Base-by-base conservation (phyloP, 345 rosid species). In the Clarkia xantiana region DNA sequence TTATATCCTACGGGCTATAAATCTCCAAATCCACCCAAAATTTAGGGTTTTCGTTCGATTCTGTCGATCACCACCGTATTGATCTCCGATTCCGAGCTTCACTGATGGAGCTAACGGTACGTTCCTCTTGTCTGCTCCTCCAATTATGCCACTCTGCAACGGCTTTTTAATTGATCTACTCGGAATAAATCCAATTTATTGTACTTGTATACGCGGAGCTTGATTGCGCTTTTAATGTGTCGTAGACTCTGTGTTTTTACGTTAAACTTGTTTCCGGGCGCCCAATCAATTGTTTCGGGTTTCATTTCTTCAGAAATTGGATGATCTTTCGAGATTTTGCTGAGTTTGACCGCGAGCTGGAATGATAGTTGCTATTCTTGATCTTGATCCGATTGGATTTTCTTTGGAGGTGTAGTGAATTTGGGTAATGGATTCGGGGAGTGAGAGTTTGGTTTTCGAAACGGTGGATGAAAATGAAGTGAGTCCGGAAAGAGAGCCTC, bases 391-490 rank as follows among this genome's bases (percentile, higher is more conserved):
- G 56, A 14, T 51, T 48, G 62, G 22, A 44, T 59, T 46, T 22
- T 29, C 11, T 15, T 14, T 42, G 22, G 18, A 10, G 50, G 49
- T 34, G 52, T 47, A n/a, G 57, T 61, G 53, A 19, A 29, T 46
- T 47, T 12, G 10, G 13, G 44, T 40, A 17, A 76, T 76, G 84
- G 80, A 75, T 67, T 57, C 58, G 64, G 74, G 57, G 54, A 62
- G 49, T 62, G 76, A 69, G 43, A 40, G 53, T 53, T 62, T 68
- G 60, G 72, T 55, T 40, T 62, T 56, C 64, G 81, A 74, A 51
- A 72, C 73, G 44, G 76, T 76, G 51, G 76, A 76, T 55, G 82
- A 74, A 57, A 71, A 72, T 62, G 82, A 62, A 22, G 62, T 65
- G 40, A 52, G 43, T 18, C 53, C 56, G 53, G 61, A 54, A 53